These are phyloP conservation scores for Capsella bursapastoris DNA, from an alignment of 345 rosid species.

Conservation along the genomic window DNA sequence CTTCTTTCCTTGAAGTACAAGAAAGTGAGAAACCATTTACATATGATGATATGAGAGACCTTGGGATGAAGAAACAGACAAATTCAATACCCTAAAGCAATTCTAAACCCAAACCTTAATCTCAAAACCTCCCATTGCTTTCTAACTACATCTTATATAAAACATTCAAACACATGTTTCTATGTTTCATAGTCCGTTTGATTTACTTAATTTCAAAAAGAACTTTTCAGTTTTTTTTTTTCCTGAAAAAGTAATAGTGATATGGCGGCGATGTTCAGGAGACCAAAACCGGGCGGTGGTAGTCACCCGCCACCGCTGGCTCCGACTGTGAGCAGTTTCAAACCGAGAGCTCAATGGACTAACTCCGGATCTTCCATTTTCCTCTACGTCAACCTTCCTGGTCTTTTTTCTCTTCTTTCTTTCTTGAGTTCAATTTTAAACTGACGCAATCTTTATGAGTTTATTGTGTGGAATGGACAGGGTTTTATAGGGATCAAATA, in stretches of 20 bases:
- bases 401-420: slow-evolving; percentile 20
- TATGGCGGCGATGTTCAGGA: slow-evolving; percentile 24
- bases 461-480: slow-evolving; percentile 14
- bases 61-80: slow-evolving; percentile 30
- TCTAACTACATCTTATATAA: slow-evolving; percentile 19
- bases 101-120: slow-evolving; percentile 43
- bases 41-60: slow-evolving; percentile 21
- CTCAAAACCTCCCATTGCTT: slow-evolving; percentile 29
- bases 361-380: slow-evolving; percentile 37
- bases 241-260: background rate
- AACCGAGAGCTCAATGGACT: slow-evolving; percentile 46
- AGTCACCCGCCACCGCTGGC: slow-evolving; percentile 45
- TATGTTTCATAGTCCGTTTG: slow-evolving; percentile 13
- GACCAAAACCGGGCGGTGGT: slow-evolving; percentile 29
- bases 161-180: slow-evolving; percentile 24
- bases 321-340: slow-evolving; percentile 45
- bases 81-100: slow-evolving; percentile 41
- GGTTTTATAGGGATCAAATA: slow-evolving; percentile 45
- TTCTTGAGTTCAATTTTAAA: background rate
- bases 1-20: slow-evolving; percentile 29
- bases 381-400: slow-evolving; percentile 46
- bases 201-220: background rate
- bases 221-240: background rate
- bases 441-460: background rate
- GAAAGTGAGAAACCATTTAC: slow-evolving; percentile 8